phyloP scores from a whole-genome alignment of 2,329 filamentous ascomycete species.

The Monosporascus sp. region DNA sequence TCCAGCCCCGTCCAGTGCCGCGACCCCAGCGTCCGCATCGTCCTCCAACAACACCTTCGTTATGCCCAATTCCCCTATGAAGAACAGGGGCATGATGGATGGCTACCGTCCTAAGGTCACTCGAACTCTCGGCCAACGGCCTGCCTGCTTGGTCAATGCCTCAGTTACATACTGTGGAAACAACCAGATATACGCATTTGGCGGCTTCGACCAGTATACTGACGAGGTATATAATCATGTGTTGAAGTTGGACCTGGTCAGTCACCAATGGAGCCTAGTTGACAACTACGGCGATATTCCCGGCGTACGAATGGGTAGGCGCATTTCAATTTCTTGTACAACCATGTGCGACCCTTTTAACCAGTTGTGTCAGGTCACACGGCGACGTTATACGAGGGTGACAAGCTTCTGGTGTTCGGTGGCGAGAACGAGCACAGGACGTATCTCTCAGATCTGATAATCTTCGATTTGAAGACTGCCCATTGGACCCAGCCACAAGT shows the following conservation, averaged over 20 bases:
- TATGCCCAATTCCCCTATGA: slow-evolving; percentile 80
- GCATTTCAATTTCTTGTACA: slow-evolving; percentile 3
- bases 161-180: slow-evolving; percentile 98
- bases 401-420: slow-evolving; percentile 94
- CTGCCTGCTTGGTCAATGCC: slow-evolving; percentile 93
- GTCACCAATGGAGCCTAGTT: slow-evolving; percentile 88
- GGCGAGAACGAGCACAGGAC: slow-evolving; percentile 97
- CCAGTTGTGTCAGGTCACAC: slow-evolving; percentile 65
- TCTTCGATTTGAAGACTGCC: slow-evolving; percentile 90
- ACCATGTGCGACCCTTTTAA: slow-evolving; percentile 1
- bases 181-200: slow-evolving; percentile 96
- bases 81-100: slow-evolving; percentile 59
- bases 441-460: slow-evolving; percentile 90
- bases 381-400: slow-evolving; percentile 85
- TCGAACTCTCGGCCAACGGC: slow-evolving; percentile 71
- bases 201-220: slow-evolving; percentile 97
- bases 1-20: slow-evolving; percentile 28
- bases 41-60: slow-evolving; percentile 78
- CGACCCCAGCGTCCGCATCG: slow-evolving; percentile 44
- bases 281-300: slow-evolving; percentile 99
- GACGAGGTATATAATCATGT: slow-evolving; percentile 99
- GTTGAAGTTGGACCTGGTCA: slow-evolving; percentile 77
- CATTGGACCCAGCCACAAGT: slow-evolving; percentile 94
- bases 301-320: slow-evolving; percentile 87
- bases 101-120: slow-evolving; percentile 81